Base-by-base conservation (phyloP, 1,139 yeast genomes). In the Candida smagusa region DNA sequence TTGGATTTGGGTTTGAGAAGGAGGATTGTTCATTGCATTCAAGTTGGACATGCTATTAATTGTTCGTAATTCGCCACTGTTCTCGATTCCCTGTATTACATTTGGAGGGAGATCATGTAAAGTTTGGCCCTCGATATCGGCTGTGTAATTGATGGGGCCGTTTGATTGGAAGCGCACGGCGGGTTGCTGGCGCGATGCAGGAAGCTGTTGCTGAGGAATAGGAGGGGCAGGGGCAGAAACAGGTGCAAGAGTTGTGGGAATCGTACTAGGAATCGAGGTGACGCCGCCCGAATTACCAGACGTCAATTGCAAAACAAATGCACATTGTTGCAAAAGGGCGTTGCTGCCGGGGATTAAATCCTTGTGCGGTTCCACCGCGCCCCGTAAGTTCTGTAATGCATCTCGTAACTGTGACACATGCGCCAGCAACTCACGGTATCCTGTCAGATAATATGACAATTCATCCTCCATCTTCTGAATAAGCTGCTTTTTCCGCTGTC, bases 401-500 rank as follows among this genome's bases (percentile, higher is more conserved):
- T 80, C 83, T 30, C 82, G 65, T 37, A 85, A 59, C 33, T 70
- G 72, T 12, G 68, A 62, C 8, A 83, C 76, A 44, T 85, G 86
- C 3, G 68, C 63, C 12, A 81, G 74, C 39, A 89, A 63, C 35
- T 78, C 79, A 29, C 84, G 76, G 59, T 87, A 89, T 40, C 90
- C 94, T 9, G 73, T 60, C 13, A 87, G 74, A 58, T 81, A 87
- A 50, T 77, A 82, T 25, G 72, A 72, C 59, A 76, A 71, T 55
- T 89, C 95, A 34, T 74, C 79, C 58, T 90, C 95, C 77, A 92
- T 82, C 48, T 83, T 84, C 42, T 79, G 82, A 31, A 88, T 76
- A 71, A 86, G 84, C 56, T 87, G 90, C 65, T 94, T 92, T 72
- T 92, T 94, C 38, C 97, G 77, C 61, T 87, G 95, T 41, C 99